A percentile compares a stretch with the other conserved stretches of the same genome.
Evolutionary conservation across 805 yeast genomes (phyloP).

Genomic region (Schwanniomyces yamadae): DNA sequence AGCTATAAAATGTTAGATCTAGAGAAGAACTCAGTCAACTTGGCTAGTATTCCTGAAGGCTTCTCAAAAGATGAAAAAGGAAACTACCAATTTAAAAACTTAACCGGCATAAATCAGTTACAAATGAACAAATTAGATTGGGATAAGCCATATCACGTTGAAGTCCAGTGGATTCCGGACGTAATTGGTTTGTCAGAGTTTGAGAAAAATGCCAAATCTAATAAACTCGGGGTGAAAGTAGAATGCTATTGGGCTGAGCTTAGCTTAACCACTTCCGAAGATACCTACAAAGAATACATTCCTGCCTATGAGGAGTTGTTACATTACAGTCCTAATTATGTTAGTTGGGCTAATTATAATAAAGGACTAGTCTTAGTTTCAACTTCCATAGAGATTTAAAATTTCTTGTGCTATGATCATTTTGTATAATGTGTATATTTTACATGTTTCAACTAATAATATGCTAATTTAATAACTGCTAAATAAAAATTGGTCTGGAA

Average conservation of each 20-base stretch:
- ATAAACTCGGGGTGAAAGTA: constrained; percentile 53
- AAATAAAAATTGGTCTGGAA: not conserved
- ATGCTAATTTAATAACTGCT: not conserved
- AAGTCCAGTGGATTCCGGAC: constrained; percentile 76
- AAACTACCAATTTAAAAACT: constrained; percentile 49
- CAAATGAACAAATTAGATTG: constrained; percentile 66
- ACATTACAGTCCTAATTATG: constrained; percentile 63
- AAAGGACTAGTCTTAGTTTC: constrained; percentile 68
- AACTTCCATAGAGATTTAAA: constrained; percentile 43
- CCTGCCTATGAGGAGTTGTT: constrained; percentile 75
- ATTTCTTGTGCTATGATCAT: no score
- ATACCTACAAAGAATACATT: constrained; percentile 36
- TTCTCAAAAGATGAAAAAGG: constrained; percentile 41
- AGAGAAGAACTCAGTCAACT: constrained; percentile 6
- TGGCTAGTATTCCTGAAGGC: constrained; percentile 41
- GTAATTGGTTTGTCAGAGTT: constrained; percentile 37
- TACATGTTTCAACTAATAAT: no score
- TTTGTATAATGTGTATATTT: no score
- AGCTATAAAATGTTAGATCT: constrained; percentile 3
- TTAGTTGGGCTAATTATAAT: constrained; percentile 61
- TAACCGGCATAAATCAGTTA: constrained; percentile 62
- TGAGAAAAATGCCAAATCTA: constrained; percentile 26
- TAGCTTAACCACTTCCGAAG: constrained; percentile 43
- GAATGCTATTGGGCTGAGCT: constrained; percentile 81
- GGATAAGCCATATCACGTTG: constrained; percentile 56